phyloP scores from a whole-genome alignment of 2,329 filamentous ascomycete species.

The Fusarium sp. region DNA sequence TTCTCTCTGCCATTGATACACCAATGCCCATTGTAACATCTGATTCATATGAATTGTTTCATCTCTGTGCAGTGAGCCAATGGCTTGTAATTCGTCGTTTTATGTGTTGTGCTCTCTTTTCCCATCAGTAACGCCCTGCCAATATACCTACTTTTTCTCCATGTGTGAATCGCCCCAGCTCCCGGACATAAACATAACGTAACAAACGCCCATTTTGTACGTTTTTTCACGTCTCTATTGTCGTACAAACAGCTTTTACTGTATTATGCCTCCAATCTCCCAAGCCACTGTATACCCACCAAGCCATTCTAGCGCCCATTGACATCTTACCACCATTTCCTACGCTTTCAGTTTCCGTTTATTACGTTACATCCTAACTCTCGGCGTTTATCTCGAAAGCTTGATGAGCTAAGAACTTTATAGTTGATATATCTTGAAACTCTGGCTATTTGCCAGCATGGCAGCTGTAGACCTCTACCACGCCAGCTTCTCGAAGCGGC shows the following conservation, averaged over 20 bases:
- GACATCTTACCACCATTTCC: neutral
- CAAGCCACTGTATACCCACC: neutral
- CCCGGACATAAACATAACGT: neutral
- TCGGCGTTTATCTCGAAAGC: neutral
- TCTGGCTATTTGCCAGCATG: constrained; percentile 10
- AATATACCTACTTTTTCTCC: constrained; percentile 11
- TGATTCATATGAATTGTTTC: neutral
- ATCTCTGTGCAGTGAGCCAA: constrained; percentile 5
- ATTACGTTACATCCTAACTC: neutral
- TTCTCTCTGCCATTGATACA: constrained; percentile 4
- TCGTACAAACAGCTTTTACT: neutral
- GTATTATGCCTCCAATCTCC: neutral
- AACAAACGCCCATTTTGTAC: constrained; percentile 16
- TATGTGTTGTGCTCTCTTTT: neutral
- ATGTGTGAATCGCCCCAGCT: constrained; percentile 20
- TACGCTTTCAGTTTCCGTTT: neutral
- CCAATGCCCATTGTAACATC: neutral
- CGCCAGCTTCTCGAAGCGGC: constrained; percentile 19
- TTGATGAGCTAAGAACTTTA: constrained; percentile 14
- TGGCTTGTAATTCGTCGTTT: constrained; percentile 5
- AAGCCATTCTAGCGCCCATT: neutral
- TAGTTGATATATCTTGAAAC: neutral
- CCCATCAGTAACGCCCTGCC: neutral
- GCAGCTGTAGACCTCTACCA: constrained; percentile 23
- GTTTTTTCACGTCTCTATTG: constrained; percentile 8